These are phyloP conservation scores for Penstemon davidsonii DNA, from an alignment of 257 asterid genomes.

Conservation along the genomic window DNA sequence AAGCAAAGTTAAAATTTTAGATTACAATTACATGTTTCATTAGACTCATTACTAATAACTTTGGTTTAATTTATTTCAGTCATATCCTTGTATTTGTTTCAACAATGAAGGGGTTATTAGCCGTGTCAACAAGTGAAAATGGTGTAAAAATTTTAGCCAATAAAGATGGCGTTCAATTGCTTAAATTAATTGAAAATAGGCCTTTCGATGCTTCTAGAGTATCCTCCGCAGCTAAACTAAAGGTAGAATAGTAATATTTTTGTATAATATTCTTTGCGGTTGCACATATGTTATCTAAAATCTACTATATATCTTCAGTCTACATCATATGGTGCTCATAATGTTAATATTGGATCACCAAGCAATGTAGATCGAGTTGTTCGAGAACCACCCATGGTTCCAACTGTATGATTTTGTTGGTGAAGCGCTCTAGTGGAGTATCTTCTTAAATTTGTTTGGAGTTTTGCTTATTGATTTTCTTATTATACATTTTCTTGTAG, in stretches of 20 bases:
- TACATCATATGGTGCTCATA: slow-evolving; percentile 43
- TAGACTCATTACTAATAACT: no score
- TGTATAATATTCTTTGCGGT: background rate
- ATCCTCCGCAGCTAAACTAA: slow-evolving; percentile 39
- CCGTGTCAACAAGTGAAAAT: no score
- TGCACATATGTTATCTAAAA: slow-evolving; percentile 17
- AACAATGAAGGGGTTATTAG: no score
- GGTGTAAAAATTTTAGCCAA: slow-evolving; percentile 60
- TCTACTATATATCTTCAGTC: slow-evolving; percentile 36
- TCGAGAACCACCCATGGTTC: no score
- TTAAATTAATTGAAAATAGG: slow-evolving; percentile 51
- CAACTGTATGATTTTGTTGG: no score
- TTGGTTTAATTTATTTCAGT: no score
- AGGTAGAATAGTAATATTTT: slow-evolving; percentile 31
- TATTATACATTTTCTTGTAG: slow-evolving; percentile 35
- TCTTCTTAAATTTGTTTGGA: background rate
- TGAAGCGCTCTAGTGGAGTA: no score
- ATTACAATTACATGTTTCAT: no score
- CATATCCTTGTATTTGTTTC: no score
- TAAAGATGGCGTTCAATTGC: slow-evolving; percentile 52
- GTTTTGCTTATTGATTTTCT: slow-evolving; percentile 4
- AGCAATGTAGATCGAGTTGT: no score
- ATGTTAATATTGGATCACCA: slow-evolving; percentile 39
- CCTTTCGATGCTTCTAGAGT: slow-evolving; percentile 54
- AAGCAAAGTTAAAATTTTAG: no score